Conservation (phyloP, 257 asterid genomes). For the Voacanga thouarsii region DNA sequence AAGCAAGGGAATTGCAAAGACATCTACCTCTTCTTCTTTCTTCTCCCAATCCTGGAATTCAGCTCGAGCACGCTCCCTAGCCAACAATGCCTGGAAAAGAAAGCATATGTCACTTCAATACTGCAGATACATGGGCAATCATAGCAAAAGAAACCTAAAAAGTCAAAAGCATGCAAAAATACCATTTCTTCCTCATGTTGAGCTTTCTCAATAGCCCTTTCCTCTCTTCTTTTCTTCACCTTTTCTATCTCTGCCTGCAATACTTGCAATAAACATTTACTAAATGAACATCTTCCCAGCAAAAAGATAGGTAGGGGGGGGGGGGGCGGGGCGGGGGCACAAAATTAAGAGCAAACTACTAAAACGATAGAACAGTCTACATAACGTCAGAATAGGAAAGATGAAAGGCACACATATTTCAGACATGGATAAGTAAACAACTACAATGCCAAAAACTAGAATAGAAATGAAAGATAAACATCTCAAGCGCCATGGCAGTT, state of each 20-base stretch:
- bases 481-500: background rate
- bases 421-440: background rate
- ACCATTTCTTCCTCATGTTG: slow-evolving; percentile 98
- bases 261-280: slow-evolving; percentile 12
- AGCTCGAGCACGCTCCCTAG: slow-evolving; percentile 96
- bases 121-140: background rate
- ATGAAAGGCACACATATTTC: background rate
- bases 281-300: slow-evolving; percentile 3
- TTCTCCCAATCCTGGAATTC: slow-evolving; percentile 99
- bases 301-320: background rate
- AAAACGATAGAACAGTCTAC: background rate
- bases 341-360: background rate
- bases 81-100: slow-evolving; percentile 60
- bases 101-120: slow-evolving; percentile 9
- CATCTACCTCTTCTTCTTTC: slow-evolving; percentile 87
- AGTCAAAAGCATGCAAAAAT: slow-evolving; percentile 14
- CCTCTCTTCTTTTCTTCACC: slow-evolving; percentile 94
- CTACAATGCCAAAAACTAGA: background rate
- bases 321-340: too few species aligned
- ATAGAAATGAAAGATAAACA: background rate
- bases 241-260: slow-evolving; percentile 90
- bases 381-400: background rate
- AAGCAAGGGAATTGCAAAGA: background rate
- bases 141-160: background rate
- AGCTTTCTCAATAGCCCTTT: slow-evolving; percentile 93